These are phyloP conservation scores for Calonectria pauciramosa DNA, from an alignment of 2,329 filamentous ascomycete species.

Conservation along the genomic window DNA sequence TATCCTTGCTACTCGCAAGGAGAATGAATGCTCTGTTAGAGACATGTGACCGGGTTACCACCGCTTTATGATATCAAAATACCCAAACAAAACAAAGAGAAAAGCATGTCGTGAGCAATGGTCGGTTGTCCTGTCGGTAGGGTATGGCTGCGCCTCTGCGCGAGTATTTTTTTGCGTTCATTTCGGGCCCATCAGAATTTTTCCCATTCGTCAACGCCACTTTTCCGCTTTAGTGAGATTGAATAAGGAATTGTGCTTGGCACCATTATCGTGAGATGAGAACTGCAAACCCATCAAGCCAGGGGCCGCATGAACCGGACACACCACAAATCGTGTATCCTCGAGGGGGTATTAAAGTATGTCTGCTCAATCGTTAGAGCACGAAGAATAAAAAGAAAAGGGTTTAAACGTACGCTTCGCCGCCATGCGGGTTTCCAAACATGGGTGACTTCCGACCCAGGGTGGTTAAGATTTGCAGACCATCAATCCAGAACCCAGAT, in stretches of 20 bases:
- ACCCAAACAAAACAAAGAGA: conserved; percentile 24
- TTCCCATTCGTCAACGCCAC: conserved; percentile 16
- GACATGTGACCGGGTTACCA: conserved; percentile 28
- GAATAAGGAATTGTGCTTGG: conserved; percentile 19
- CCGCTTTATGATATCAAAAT: conserved; percentile 16
- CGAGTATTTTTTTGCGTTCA: conserved; percentile 19
- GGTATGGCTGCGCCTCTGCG: not conserved
- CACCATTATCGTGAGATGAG: conserved; percentile 66
- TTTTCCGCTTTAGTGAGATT: conserved; percentile 31
- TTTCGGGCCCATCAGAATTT: conserved; percentile 30
- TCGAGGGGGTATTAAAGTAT: conserved; percentile 88
- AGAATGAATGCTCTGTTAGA: conserved; percentile 15
- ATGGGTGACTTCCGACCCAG: conserved; percentile 87
- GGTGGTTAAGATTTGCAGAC: conserved; percentile 90
- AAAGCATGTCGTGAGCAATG: conserved; percentile 21
- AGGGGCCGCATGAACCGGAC: conserved; percentile 82
- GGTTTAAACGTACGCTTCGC: conserved; percentile 78
- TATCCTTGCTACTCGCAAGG: not conserved
- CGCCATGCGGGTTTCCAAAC: conserved; percentile 85
- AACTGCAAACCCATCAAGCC: conserved; percentile 89
- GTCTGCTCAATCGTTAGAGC: conserved; percentile 64
- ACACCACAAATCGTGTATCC: conserved; percentile 92
- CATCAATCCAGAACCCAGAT: conserved; percentile 87
- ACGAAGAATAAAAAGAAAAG: not conserved
- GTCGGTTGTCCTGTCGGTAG: not conserved